Evolutionary conservation across 2,329 filamentous ascomycete genomes (phyloP).

Genomic region (Ophiostoma angusticollis): DNA sequence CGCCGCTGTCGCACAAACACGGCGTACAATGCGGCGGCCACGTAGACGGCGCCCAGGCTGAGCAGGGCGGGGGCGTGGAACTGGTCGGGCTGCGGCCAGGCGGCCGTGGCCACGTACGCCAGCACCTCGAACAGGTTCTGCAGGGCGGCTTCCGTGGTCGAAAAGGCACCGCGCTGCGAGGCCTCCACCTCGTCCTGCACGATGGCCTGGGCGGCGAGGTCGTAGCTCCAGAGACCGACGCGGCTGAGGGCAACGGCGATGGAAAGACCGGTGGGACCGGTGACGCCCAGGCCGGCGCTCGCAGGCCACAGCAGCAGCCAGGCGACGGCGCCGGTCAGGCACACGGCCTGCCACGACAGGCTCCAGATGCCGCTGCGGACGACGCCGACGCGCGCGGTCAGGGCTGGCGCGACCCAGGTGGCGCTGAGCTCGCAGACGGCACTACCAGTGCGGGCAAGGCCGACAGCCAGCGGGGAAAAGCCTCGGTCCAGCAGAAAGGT

Average conservation of each 20-base stretch:
- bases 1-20: slow-evolving; percentile 42
- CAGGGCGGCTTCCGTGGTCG: slow-evolving; percentile 50
- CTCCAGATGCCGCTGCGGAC: slow-evolving; percentile 61
- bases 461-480: slow-evolving; percentile 37
- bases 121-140: slow-evolving; percentile 60
- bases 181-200: slow-evolving; percentile 47
- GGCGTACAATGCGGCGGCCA: slow-evolving; percentile 39
- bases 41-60: slow-evolving; percentile 38
- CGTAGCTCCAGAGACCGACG: slow-evolving; percentile 48
- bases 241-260: slow-evolving; percentile 41
- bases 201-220: slow-evolving; percentile 46
- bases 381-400: slow-evolving; percentile 42
- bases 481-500: slow-evolving; percentile 47
- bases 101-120: slow-evolving; percentile 52
- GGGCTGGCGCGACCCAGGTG: slow-evolving; percentile 44
- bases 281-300: slow-evolving; percentile 15
- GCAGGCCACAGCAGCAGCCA: slow-evolving; percentile 26
- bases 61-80: slow-evolving; percentile 52
- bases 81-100: slow-evolving; percentile 48
- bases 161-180: slow-evolving; percentile 53
- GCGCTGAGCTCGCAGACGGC: slow-evolving; percentile 45
- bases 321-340: slow-evolving; percentile 31
- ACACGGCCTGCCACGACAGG: slow-evolving; percentile 52
- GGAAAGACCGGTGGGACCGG: slow-evolving; percentile 36
- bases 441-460: slow-evolving; percentile 37